Evolutionary conservation across 176 grass and related monocot genomes (phyloP).

Genomic region (Leersia perrieri): DNA sequence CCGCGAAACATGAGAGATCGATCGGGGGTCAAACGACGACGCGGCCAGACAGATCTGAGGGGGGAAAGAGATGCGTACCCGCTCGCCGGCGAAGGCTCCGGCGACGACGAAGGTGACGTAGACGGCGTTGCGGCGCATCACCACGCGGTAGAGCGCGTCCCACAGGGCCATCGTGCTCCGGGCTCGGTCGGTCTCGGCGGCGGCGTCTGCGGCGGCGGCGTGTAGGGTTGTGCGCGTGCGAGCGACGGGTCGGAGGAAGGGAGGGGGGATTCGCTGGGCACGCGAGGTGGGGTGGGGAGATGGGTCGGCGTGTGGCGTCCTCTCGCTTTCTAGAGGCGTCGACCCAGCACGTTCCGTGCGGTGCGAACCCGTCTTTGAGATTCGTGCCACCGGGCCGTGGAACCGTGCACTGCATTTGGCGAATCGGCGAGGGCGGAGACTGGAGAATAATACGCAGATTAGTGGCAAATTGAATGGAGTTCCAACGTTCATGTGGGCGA

Average conservation of each 20-base stretch:
- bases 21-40: neutral
- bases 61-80: constrained; percentile 36
- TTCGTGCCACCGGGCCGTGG: neutral
- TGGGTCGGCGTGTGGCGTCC: neutral
- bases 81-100: constrained; percentile 80
- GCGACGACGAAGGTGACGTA: constrained; percentile 92
- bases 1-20: no score
- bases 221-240: neutral
- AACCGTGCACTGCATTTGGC: no score
- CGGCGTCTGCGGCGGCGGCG: constrained; percentile 1
- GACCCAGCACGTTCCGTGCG: neutral
- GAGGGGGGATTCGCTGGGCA: neutral
- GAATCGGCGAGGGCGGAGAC: no score
- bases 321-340: neutral
- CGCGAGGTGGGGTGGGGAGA: no score
- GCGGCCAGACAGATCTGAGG: constrained; percentile 10
- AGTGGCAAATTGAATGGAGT: no score
- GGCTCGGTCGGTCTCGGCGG: neutral
- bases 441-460: no score
- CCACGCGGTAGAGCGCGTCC: constrained; percentile 71
- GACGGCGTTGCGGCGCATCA: constrained; percentile 87
- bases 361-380: neutral
- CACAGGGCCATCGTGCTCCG: constrained; percentile 42
- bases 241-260: neutral
- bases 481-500: no score